Percentiles rank a stretch among this genome's conserved stretches.
phyloP scores from a whole-genome alignment of 108 stramenopile species.

The Schizochytrium sp. region DNA sequence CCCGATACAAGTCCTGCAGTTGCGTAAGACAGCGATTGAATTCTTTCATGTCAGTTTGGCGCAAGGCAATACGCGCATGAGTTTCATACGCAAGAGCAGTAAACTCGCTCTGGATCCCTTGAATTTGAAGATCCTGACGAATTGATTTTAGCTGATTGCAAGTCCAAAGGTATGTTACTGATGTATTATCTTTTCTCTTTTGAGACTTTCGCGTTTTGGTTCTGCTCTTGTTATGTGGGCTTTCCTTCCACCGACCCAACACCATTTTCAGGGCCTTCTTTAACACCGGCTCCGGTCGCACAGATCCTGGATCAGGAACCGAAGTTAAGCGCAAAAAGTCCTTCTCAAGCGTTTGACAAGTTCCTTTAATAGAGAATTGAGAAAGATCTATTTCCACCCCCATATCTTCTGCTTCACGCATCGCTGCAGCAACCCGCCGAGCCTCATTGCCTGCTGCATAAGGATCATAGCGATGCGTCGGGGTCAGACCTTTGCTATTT shows the following conservation, averaged over 20 bases:
- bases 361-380: conserved; percentile 69
- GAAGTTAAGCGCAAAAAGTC: conserved; percentile 76
- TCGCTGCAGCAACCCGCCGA: neutral
- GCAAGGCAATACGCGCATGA: conserved; percentile 92
- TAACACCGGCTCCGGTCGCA: conserved; percentile 73
- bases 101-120: conserved; percentile 87
- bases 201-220: neutral
- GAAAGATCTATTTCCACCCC: conserved; percentile 16
- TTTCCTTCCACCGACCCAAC: conserved; percentile 63
- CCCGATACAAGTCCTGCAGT: conserved; percentile 70
- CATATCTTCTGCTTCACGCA: neutral
- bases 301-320: conserved; percentile 73
- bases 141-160: conserved; percentile 93
- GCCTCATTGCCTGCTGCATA: conserved; percentile 24
- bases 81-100: conserved; percentile 92
- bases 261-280: conserved; percentile 66
- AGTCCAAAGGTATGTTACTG: conserved; percentile 75
- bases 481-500: neutral
- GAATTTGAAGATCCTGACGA: conserved; percentile 93
- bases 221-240: conserved; percentile 66
- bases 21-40: conserved; percentile 97
- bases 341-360: conserved; percentile 76
- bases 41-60: conserved; percentile 86
- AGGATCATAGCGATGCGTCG: conserved; percentile 8
- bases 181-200: conserved; percentile 46